phyloP scores from a whole-genome alignment of 1,284 basidiomycete genomes.

The Neolentinus lepideus region DNA sequence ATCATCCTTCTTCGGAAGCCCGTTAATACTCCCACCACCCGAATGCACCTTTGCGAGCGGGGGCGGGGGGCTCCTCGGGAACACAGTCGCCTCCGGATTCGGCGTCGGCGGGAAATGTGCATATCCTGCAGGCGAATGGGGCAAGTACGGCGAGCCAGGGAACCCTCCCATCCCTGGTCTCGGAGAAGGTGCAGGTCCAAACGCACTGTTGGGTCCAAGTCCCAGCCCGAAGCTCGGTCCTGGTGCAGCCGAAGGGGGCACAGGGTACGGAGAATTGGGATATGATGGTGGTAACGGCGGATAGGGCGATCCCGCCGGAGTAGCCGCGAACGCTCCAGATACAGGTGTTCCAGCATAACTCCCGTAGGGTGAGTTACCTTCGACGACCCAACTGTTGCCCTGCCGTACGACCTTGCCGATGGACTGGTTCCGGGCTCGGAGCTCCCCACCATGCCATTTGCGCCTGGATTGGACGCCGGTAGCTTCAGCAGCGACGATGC shows the following conservation, averaged over 20 bases:
- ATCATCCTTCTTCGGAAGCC: slow-evolving; percentile 35
- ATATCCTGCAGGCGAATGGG: slow-evolving; percentile 20
- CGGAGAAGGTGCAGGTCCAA: slow-evolving; percentile 17
- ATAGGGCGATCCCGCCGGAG: background rate
- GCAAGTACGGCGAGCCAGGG: slow-evolving; percentile 19
- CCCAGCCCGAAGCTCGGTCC: slow-evolving; percentile 27
- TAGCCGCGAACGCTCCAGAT: slow-evolving; percentile 9
- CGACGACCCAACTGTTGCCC: slow-evolving; percentile 37
- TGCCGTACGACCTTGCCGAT: slow-evolving; percentile 25
- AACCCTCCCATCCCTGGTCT: slow-evolving; percentile 10
- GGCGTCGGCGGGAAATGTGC: slow-evolving; percentile 33
- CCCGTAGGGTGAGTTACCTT: slow-evolving; percentile 30
- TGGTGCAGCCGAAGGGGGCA: slow-evolving; percentile 13
- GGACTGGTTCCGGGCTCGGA: slow-evolving; percentile 31
- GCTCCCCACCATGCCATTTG: slow-evolving; percentile 38
- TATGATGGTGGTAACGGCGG: background rate
- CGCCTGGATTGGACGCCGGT: slow-evolving; percentile 37
- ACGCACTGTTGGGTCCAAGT: slow-evolving; percentile 16
- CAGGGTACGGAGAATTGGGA: background rate
- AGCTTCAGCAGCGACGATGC: slow-evolving; percentile 58
- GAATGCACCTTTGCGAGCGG: background rate
- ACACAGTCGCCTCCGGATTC: slow-evolving; percentile 21
- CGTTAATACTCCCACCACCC: slow-evolving; percentile 6
- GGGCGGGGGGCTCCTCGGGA: slow-evolving; percentile 16
- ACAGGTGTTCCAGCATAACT: slow-evolving; percentile 32